Evolutionary conservation across 2,329 filamentous ascomycete genomes (phyloP).

Genomic region (Talaromyces albobiverticillius): DNA sequence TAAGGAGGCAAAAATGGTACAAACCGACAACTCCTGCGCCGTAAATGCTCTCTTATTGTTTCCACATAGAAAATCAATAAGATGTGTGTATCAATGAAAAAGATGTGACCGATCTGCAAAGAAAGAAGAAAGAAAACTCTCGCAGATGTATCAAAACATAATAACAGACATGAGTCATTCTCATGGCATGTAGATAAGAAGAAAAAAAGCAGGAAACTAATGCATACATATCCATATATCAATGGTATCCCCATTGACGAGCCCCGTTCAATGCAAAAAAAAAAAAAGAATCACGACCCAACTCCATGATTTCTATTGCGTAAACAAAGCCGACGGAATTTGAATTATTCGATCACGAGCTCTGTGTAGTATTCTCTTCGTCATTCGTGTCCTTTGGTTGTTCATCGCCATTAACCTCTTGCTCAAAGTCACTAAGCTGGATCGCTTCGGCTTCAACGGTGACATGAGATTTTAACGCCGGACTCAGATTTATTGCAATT

Average conservation of each 20-base stretch:
- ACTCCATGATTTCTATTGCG: constrained; percentile 12
- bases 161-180: not conserved
- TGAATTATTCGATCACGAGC: not conserved
- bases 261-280: constrained; percentile 7
- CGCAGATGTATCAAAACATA: not conserved
- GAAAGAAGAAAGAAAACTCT: not conserved
- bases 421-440: constrained; percentile 30
- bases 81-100: not conserved
- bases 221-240: not conserved
- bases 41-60: constrained; percentile 6
- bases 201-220: not conserved
- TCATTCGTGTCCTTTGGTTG: constrained; percentile 4
- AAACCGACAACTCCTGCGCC: not conserved
- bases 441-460: constrained; percentile 19
- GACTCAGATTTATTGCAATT: constrained; percentile 40
- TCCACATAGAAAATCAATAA: not conserved
- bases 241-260: constrained; percentile 1
- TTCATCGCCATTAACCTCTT: constrained; percentile 17
- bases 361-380: constrained; percentile 2
- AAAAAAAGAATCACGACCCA: constrained; percentile 5
- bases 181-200: not conserved
- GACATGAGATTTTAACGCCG: constrained; percentile 21
- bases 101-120: not conserved
- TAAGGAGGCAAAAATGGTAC: not conserved
- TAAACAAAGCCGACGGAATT: constrained; percentile 1